Evolutionary conservation across 768 basidiomycete genomes (phyloP).

Genomic region (Butyriboletus loyo): DNA sequence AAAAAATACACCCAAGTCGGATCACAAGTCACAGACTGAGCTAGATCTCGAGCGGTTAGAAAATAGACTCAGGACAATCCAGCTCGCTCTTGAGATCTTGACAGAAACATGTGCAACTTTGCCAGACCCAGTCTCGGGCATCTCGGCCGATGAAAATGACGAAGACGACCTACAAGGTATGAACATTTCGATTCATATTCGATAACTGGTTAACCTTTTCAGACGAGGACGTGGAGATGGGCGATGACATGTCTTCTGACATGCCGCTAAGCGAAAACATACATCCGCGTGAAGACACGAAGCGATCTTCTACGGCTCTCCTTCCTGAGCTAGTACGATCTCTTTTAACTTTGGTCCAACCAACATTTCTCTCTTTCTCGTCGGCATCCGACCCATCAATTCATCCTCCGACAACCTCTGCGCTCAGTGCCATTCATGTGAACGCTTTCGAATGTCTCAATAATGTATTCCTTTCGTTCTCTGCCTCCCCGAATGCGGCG

Average conservation of each 20-base stretch:
- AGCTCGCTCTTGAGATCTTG: conserved; percentile 83
- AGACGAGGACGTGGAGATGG: conserved; percentile 43
- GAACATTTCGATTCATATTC: background rate
- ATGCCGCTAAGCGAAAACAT: conserved; percentile 23
- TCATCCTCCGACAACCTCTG: conserved; percentile 88
- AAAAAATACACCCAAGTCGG: conserved; percentile 67
- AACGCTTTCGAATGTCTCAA: conserved; percentile 87
- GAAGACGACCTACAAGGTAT: conserved; percentile 39
- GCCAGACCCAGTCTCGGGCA: conserved; percentile 63
- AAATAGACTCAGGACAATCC: conserved; percentile 64
- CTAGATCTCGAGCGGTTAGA: conserved; percentile 73
- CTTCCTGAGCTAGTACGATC: conserved; percentile 66
- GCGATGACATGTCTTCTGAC: conserved; percentile 26
- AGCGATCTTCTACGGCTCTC: conserved; percentile 32
- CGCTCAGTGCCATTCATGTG: conserved; percentile 77
- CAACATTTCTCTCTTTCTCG: conserved; percentile 80
- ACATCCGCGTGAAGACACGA: conserved; percentile 20
- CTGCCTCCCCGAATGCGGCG: conserved; percentile 42
- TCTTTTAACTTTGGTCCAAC: conserved; percentile 64
- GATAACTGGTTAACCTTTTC: conserved; percentile 35
- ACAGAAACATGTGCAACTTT: conserved; percentile 86
- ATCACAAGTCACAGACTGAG: conserved; percentile 70
- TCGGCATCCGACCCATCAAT: conserved; percentile 64
- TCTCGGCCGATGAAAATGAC: conserved; percentile 32
- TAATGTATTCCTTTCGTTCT: conserved; percentile 79